Percentiles rank a stretch among this genome's conserved stretches.
Evolutionary conservation across 768 basidiomycete genomes (phyloP).

Genomic region (Steccherinum ochraceum): DNA sequence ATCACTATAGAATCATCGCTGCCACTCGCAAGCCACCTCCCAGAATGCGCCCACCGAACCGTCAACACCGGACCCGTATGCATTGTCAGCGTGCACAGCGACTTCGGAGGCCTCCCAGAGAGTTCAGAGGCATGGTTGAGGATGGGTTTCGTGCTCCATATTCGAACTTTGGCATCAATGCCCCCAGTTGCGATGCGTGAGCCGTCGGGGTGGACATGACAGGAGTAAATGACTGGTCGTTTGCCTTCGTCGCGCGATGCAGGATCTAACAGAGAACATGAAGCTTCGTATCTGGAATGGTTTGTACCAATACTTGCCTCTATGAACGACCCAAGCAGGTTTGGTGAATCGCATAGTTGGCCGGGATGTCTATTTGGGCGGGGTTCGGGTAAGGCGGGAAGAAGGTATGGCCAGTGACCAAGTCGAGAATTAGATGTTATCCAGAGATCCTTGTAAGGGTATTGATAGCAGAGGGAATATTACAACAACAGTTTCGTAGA

Average conservation of each 20-base stretch:
- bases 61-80: slow-evolving; percentile 91
- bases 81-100: slow-evolving; percentile 85
- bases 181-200: slow-evolving; percentile 97
- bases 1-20: slow-evolving; percentile 94
- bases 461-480: too few species aligned
- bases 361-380: not conserved
- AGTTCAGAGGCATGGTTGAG: slow-evolving; percentile 64
- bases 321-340: slow-evolving; percentile 83
- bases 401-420: not conserved
- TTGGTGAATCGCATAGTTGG: slow-evolving; percentile 81
- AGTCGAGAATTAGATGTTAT: too few species aligned
- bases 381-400: not conserved
- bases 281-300: not conserved
- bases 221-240: slow-evolving; percentile 81
- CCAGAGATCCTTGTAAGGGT: not conserved
- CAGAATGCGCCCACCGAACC: slow-evolving; percentile 91
- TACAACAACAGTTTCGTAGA: too few species aligned
- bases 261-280: slow-evolving; percentile 24
- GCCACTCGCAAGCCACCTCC: slow-evolving; percentile 91
- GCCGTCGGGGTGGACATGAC: slow-evolving; percentile 93
- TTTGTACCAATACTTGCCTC: slow-evolving; percentile 34
- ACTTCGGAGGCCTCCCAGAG: slow-evolving; percentile 73
- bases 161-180: slow-evolving; percentile 90
- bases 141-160: slow-evolving; percentile 97
- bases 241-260: slow-evolving; percentile 50